Evolutionary conservation across 2,329 filamentous ascomycete genomes (phyloP).

Genomic region (Fonsecaea pedrosoi): DNA sequence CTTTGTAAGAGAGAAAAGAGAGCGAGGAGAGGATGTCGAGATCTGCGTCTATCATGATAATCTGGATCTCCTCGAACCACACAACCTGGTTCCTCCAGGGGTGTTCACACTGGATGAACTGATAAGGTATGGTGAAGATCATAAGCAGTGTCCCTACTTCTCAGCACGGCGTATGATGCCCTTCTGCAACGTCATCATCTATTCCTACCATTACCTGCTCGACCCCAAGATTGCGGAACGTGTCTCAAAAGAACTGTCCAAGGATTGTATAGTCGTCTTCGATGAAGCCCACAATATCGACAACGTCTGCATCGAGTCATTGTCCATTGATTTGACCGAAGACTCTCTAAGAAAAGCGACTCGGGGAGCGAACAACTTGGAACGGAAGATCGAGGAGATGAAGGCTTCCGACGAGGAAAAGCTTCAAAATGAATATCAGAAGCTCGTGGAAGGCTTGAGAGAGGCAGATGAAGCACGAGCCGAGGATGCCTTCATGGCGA

Average conservation of each 20-base stretch:
- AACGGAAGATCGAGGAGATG: constrained; percentile 91
- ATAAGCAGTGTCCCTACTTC: constrained; percentile 98
- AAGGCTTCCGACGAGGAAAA: constrained; percentile 94
- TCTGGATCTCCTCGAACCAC: constrained; percentile 89
- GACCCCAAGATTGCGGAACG: constrained; percentile 97
- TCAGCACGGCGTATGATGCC: constrained; percentile 98
- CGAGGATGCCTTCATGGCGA: constrained; percentile 96
- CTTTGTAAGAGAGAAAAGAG: constrained; percentile 97
- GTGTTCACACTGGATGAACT: constrained; percentile 95
- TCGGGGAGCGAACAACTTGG: constrained; percentile 86
- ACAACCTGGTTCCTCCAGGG: constrained; percentile 91
- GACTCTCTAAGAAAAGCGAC: constrained; percentile 91
- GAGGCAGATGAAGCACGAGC: constrained; percentile 87
- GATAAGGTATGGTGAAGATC: constrained; percentile 85
- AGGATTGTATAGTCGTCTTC: constrained; percentile 98
- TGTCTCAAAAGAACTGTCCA: constrained; percentile 93
- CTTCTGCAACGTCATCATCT: constrained; percentile 99
- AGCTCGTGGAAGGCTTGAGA: constrained; percentile 88
- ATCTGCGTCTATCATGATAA: constrained; percentile 98
- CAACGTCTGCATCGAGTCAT: constrained; percentile 97
- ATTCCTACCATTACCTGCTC: constrained; percentile 97
- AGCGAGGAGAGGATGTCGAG: constrained; percentile 90
- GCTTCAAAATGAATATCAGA: constrained; percentile 91
- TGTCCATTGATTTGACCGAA: constrained; percentile 96
- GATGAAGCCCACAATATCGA: constrained; percentile 99